Conservation (phyloP, 1,284 basidiomycete genomes). For the Ceratobasidium sp. region DNA sequence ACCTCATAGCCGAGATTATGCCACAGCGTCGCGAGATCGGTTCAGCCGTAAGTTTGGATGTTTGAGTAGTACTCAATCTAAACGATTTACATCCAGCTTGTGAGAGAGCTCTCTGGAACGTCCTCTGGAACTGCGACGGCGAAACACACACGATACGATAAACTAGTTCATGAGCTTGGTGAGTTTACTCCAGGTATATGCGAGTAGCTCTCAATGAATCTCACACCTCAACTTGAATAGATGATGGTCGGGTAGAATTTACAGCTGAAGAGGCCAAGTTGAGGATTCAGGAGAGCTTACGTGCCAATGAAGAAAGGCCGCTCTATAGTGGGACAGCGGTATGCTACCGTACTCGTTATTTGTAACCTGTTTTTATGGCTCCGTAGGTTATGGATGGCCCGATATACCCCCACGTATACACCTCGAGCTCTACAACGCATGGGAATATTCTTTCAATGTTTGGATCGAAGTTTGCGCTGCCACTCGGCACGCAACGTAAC, state of each 20-base stretch:
- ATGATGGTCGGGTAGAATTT: constrained; percentile 53
- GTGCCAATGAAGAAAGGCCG: constrained; percentile 73
- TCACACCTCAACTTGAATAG: constrained; percentile 20
- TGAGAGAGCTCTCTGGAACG: background rate
- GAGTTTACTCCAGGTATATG: constrained; percentile 2
- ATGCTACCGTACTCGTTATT: constrained; percentile 50
- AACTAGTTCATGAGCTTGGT: constrained; percentile 44
- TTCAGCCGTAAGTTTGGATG: constrained; percentile 40
- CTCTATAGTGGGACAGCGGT: constrained; percentile 71
- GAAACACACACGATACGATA: constrained; percentile 49
- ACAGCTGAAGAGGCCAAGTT: constrained; percentile 66
- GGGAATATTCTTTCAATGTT: constrained; percentile 77
- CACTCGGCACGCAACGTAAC: constrained; percentile 80
- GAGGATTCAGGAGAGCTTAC: constrained; percentile 73
- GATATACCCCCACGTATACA: constrained; percentile 90
- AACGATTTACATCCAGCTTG: background rate
- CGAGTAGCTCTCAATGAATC: background rate
- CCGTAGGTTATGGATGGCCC: constrained; percentile 67
- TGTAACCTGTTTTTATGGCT: constrained; percentile 33
- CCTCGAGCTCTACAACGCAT: constrained; percentile 67
- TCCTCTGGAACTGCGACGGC: constrained; percentile 52
- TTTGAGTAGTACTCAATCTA: constrained; percentile 52
- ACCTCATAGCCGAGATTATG: constrained; percentile 51
- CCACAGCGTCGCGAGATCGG: constrained; percentile 36
- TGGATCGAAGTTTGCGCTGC: constrained; percentile 82